Conservation (phyloP, 148 eudicot species). For the Cornus florida region DNA sequence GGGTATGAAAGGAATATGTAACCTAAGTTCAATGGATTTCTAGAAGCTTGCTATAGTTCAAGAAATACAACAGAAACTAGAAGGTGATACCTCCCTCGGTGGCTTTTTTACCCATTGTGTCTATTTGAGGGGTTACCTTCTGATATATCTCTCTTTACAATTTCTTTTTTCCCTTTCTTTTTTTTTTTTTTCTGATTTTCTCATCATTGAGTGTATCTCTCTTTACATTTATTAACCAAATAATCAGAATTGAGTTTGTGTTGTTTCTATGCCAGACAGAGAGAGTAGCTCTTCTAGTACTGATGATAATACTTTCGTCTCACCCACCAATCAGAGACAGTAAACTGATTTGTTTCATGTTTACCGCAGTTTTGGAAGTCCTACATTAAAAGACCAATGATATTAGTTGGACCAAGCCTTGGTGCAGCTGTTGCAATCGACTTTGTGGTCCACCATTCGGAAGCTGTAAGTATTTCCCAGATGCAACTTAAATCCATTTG, state of each 20-base stretch:
- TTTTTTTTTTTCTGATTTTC: too few relatives aligned
- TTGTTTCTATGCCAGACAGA: background rate
- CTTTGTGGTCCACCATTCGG: slow-evolving; percentile 72
- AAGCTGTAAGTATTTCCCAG: slow-evolving; percentile 65
- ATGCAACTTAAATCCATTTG: background rate
- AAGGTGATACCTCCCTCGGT: background rate
- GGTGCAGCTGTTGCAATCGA: slow-evolving; percentile 94
- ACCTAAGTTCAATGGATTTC: background rate
- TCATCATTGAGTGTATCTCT: background rate
- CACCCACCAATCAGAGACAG: background rate
- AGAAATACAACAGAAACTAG: background rate
- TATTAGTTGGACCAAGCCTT: slow-evolving; percentile 92
- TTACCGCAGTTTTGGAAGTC: slow-evolving; percentile 74
- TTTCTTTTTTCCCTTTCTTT: background rate
- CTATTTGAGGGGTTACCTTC: background rate
- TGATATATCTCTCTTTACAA: background rate
- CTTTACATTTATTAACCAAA: background rate
- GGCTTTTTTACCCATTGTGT: background rate
- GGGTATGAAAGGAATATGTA: background rate
- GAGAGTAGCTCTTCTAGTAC: background rate
- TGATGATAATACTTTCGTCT: background rate
- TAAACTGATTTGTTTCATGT: slow-evolving; percentile 4
- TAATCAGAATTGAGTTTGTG: background rate
- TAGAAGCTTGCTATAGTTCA: background rate
- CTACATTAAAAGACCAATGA: slow-evolving; percentile 78